Conservation (phyloP, 1,139 yeast species). For the Yamadazyma kanchanaburiensis region DNA sequence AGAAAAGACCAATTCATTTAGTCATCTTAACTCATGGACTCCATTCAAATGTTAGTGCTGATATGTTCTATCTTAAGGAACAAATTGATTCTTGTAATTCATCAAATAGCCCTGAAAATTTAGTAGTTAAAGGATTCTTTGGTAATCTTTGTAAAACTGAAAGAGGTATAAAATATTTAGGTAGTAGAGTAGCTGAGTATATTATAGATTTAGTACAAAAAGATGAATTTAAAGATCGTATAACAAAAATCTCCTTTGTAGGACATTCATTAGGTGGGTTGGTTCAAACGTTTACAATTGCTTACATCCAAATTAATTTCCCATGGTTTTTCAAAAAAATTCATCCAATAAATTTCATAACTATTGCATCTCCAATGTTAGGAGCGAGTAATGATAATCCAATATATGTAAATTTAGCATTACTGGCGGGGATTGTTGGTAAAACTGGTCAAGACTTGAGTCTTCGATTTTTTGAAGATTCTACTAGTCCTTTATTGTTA, state of each 20-base stretch:
- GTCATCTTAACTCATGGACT: conserved; percentile 87
- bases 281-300: conserved; percentile 86
- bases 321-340: conserved; percentile 69
- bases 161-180: conserved; percentile 83
- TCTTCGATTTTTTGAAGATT: conserved; percentile 39
- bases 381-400: conserved; percentile 90
- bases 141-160: conserved; percentile 91
- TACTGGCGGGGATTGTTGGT: conserved; percentile 88
- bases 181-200: conserved; percentile 77
- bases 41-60: conserved; percentile 87
- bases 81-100: conserved; percentile 48
- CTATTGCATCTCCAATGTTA: conserved; percentile 83
- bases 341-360: conserved; percentile 75
- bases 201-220: conserved; percentile 55
- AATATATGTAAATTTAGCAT: conserved; percentile 74
- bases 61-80: conserved; percentile 83
- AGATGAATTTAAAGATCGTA: conserved; percentile 27
- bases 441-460: conserved; percentile 92
- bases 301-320: conserved; percentile 60
- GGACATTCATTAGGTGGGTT: conserved; percentile 95
- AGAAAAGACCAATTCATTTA: conserved; percentile 57
- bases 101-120: conserved; percentile 45
- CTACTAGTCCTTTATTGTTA: conserved; percentile 61
- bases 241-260: conserved; percentile 71
- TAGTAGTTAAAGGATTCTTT: conserved; percentile 77